Conservation (phyloP, 257 asterid genomes). For the Catharanthus roseus region DNA sequence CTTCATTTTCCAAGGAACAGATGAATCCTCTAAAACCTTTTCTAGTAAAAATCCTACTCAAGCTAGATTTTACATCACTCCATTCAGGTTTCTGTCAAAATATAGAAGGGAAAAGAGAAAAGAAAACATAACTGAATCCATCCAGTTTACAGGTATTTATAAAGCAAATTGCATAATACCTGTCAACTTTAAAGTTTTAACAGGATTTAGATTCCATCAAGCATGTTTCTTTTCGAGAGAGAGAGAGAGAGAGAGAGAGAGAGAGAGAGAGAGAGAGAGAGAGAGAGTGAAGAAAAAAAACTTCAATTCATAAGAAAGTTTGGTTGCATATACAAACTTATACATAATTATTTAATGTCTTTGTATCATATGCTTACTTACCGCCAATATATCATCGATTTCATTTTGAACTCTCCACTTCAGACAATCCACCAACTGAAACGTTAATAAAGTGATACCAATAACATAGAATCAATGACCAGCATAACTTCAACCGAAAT, state of each 20-base stretch:
- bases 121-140: not conserved
- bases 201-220: not conserved
- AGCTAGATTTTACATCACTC: not conserved
- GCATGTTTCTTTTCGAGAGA: not conserved
- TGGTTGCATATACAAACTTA: not conserved
- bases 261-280: too few relatives aligned
- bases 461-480: conserved; percentile 2
- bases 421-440: conserved; percentile 67
- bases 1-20: not conserved
- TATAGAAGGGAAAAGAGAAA: not conserved
- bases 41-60: not conserved
- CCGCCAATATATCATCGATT: conserved; percentile 64
- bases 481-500: not conserved
- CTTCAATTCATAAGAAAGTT: not conserved
- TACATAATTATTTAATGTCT: not conserved
- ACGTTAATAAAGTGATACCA: not conserved
- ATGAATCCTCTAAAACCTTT: not conserved
- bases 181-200: not conserved
- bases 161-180: not conserved
- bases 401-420: conserved; percentile 83
- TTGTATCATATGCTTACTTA: conserved; percentile 29
- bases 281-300: too few relatives aligned
- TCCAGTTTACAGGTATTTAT: not conserved
- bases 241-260: not conserved
- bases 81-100: not conserved